These are phyloP conservation scores for Penicillium silybi DNA, from an alignment of 495 filamentous ascomycete species.

Conservation along the genomic window DNA sequence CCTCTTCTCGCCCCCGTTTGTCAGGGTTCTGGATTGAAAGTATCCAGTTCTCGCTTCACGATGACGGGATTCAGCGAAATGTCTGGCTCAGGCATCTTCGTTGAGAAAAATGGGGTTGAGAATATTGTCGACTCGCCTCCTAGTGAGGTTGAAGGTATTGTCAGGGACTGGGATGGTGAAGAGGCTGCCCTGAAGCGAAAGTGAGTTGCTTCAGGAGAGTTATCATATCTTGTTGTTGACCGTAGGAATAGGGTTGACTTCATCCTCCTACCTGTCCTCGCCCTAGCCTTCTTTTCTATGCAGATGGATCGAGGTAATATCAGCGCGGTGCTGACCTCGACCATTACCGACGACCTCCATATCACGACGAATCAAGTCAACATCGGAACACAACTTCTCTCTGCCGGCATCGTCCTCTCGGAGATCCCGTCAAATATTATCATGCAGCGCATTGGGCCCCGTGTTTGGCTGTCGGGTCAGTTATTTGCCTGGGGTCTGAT, in stretches of 20 bases:
- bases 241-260: constrained; percentile 43
- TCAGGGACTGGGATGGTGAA: constrained; percentile 33
- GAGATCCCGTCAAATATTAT: constrained; percentile 58
- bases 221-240: not conserved
- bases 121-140: constrained; percentile 8
- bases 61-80: not conserved
- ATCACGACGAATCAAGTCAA: constrained; percentile 58
- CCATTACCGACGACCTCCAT: constrained; percentile 48
- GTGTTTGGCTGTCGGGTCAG: constrained; percentile 51
- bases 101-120: constrained; percentile 12
- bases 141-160: constrained; percentile 18
- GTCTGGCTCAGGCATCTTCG: not conserved
- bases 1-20: not conserved
- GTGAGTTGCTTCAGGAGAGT: constrained; percentile 12
- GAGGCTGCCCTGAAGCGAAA: constrained; percentile 28
- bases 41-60: not conserved
- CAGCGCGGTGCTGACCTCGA: constrained; percentile 46
- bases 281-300: constrained; percentile 55
- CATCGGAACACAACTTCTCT: constrained; percentile 51
- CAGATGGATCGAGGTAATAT: constrained; percentile 54
- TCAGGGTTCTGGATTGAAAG: not conserved
- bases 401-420: constrained; percentile 52
- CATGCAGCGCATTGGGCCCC: constrained; percentile 52
- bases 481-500: constrained; percentile 58
- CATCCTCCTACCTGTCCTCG: constrained; percentile 49